These are phyloP conservation scores for Thraustochytrium aureum DNA, from an alignment of 352 stramenopile species.

Conservation along the genomic window DNA sequence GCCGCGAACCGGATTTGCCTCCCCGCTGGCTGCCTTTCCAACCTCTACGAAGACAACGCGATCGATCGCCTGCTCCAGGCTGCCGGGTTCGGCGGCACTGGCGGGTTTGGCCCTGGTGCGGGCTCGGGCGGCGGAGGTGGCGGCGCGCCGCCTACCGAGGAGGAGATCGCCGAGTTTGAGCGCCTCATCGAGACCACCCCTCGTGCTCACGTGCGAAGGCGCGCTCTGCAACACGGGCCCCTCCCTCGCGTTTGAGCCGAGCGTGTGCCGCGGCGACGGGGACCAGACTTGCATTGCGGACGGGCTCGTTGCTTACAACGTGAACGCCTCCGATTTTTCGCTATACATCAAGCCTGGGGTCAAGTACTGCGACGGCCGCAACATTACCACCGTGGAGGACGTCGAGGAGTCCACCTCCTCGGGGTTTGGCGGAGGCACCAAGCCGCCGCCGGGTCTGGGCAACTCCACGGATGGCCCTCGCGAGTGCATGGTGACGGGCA, in stretches of 20 bases:
- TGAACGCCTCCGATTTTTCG: conserved; percentile 1
- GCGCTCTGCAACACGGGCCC: conserved; percentile 48
- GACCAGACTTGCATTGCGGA: conserved; percentile 40
- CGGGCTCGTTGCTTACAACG: conserved; percentile 18
- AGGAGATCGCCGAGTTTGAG: conserved; percentile 20
- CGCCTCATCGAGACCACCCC: neutral
- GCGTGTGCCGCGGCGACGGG: conserved; percentile 23
- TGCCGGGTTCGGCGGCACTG: neutral
- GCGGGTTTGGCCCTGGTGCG: no score
- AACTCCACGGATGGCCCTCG: neutral
- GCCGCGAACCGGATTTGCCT: neutral
- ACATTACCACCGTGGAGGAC: neutral
- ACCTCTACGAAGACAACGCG: conserved; percentile 11
- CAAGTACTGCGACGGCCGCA: conserved; percentile 30
- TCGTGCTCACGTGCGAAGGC: conserved; percentile 37
- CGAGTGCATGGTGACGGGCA: neutral
- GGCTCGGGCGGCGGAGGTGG: neutral
- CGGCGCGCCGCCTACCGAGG: neutral
- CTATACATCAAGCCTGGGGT: conserved; percentile 8
- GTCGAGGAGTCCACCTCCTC: neutral
- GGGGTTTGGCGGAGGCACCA: neutral
- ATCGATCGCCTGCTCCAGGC: conserved; percentile 8
- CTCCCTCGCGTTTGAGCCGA: conserved; percentile 11
- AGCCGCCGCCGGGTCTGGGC: neutral
- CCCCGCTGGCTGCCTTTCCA: conserved; percentile 36